Base-by-base conservation (phyloP, 2,329 filamentous ascomycete genomes). In the Talaromyces pinophilus region DNA sequence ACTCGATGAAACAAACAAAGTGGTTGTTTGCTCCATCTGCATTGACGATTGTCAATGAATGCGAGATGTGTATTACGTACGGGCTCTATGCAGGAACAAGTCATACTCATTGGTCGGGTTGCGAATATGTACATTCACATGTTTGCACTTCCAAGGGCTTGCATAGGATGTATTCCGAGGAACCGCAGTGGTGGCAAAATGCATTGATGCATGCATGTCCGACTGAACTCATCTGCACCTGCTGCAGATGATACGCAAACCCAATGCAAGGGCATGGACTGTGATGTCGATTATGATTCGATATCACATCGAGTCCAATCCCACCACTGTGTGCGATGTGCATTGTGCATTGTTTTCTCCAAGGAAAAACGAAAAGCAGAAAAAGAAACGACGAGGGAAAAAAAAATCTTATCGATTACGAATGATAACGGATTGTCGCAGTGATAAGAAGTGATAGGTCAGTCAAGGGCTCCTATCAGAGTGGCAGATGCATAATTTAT, bases 61-160 rank as follows among this genome's bases (percentile, higher is more conserved):
- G 46, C 46, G 46, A 50, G 46, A 50, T 50, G 5, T 11, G 11
- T 35, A 57, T 22, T 13, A 19, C 17, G n/a, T 15, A 38, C 54
- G 52, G 52, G 52, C 30, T 55, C 17, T 11, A 55, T 57, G 54
- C 54, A 57, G 54, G 54, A 57, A 57, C 54, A 57, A 38, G 30
- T 57, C 54, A 57, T 38, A 7, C 10, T 57, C 54, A 57, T 57
- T 57, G 33, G 54, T 38, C 33, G 30, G 54, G 6, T 57, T 57
- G 54, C 30, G n/a, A 57, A 38, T 35, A 25, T 25, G 25, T 25
- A 7, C 54, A 22, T 38, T 57, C 54, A 57, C 54, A 57, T 57
- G 54, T 25, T 38, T 38, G 30, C 30, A 25, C 25, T 25, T 25
- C 25, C 25, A 25, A 25, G 25, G 25, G 52, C 52, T 22, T 48